Evolutionary conservation across 345 rosid genomes (phyloP), one percentile per base, ranked within the genome.

Genomic region (Populus ilicifolia): DNA sequence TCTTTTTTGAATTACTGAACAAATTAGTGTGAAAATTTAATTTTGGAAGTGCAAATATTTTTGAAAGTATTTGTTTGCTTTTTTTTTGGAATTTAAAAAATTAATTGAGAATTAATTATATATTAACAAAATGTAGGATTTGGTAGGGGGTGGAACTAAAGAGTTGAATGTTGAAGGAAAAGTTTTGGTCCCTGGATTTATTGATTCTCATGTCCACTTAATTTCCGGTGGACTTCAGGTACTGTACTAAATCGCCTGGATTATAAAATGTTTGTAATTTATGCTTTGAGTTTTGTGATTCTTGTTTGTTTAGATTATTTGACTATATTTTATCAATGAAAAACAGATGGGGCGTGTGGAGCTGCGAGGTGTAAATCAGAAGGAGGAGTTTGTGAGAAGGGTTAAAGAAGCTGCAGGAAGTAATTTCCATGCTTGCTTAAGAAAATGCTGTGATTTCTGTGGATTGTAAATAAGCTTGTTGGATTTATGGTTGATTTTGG

Each of bases 121-220:
- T 35, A 23, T 39, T 10, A 11, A 12, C 2, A 0, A 33, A 66
- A 25, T 77, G 82, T 86, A 95, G 95, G 90, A 83, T 68, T 82
- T 89, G 80, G 77, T 84, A 1, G 94, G 90, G 76, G 75, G 77
- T 81, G 90, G 80, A 56, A 91, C 94, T 23, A 70, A 82, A 81
- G 86, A 78, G 85, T 30, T 93, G 88, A 84, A 95, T 86, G 82
- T 93, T 61, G 88, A 85, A 68, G 97, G 97, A 48, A 95, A 89
- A 83, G 70, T 93, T 77, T 90, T 95, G 72, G 90, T 95, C 75
- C 95, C 98, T 56, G 99, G 98, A 73, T 88, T 93, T 85, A 88
- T 95, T 79, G 99, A 95, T 86, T 95, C 99, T 62, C 99, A 95
- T 75, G 96, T 93, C 67, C 98, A 93, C 80, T 79, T 95, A 17